Conservation (phyloP, 163 green algal species). For the Chlorella variabilis region DNA sequence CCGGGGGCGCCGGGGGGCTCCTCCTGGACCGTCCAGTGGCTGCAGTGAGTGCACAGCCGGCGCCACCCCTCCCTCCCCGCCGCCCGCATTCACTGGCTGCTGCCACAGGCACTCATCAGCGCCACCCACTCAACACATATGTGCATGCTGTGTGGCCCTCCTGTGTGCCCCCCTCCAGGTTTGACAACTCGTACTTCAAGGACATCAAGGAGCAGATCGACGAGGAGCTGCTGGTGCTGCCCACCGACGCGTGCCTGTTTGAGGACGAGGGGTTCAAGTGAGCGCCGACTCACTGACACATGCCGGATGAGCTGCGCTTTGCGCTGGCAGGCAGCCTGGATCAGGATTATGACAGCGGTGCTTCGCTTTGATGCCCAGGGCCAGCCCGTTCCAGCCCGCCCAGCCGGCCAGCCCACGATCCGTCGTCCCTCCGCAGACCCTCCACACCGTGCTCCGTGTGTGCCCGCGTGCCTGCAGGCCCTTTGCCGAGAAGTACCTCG, state of each 20-base stretch:
- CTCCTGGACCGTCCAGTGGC: constrained; percentile 93
- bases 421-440: no score
- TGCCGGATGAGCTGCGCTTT: no score
- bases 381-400: no score
- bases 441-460: not conserved
- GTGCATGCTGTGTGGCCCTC: no score
- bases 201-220: constrained; percentile 85
- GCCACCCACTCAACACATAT: no score
- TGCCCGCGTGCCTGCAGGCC: constrained; percentile 55
- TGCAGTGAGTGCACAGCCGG: constrained; percentile 76
- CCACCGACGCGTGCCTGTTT: constrained; percentile 89
- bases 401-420: no score
- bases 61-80: not conserved
- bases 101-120: not conserved
- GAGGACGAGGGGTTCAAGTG: constrained; percentile 89
- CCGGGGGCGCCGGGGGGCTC: constrained; percentile 71
- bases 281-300: no score
- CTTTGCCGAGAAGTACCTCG: constrained; percentile 91
- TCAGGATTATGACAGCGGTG: no score
- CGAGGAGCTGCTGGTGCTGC: constrained; percentile 87
- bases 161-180: not conserved
- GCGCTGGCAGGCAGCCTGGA: no score
- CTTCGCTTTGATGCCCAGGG: no score
- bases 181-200: constrained; percentile 20
- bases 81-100: not conserved